Evolutionary conservation across 805 yeast species (phyloP).

Genomic region (Cephaloascus fragrans): DNA sequence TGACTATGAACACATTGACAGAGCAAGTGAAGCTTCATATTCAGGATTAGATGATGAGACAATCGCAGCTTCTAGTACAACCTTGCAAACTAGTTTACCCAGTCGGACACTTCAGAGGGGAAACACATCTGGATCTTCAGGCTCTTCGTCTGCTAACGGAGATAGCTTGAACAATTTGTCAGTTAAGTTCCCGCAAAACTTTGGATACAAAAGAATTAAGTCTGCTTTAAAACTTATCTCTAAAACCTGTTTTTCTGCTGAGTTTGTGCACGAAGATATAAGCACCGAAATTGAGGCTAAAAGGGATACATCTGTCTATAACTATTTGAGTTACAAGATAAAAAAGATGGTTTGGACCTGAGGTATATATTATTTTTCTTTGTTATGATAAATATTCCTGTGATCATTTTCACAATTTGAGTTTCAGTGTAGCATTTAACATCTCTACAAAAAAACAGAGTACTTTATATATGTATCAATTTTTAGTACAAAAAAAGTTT

Average conservation of each 20-base stretch:
- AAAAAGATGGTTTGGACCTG: constrained; percentile 29
- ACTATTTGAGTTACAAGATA: constrained; percentile 20
- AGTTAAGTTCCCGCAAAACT: constrained; percentile 8
- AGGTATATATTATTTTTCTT: constrained; percentile 12
- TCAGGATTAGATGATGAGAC: constrained; percentile 11
- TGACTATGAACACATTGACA: constrained; percentile 10
- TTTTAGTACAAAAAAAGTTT: no score
- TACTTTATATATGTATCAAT: no score
- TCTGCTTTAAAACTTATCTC: constrained; percentile 7
- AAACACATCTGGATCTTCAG: background rate
- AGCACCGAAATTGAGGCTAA: constrained; percentile 24
- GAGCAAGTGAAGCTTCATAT: constrained; percentile 10
- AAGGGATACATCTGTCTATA: constrained; percentile 19
- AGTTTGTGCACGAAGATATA: constrained; percentile 17
- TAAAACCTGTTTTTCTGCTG: constrained; percentile 10
- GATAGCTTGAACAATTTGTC: constrained; percentile 3
- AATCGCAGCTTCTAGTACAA: constrained; percentile 1
- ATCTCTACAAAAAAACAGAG: no score
- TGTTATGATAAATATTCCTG: no score
- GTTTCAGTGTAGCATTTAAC: no score
- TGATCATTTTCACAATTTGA: no score
- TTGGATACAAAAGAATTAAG: constrained; percentile 7
- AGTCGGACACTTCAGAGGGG: background rate
- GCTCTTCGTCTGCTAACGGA: background rate
- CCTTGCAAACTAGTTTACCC: constrained; percentile 2